Conservation (phyloP, 495 filamentous ascomycete genomes). For the Aspergillus bridgeri region DNA sequence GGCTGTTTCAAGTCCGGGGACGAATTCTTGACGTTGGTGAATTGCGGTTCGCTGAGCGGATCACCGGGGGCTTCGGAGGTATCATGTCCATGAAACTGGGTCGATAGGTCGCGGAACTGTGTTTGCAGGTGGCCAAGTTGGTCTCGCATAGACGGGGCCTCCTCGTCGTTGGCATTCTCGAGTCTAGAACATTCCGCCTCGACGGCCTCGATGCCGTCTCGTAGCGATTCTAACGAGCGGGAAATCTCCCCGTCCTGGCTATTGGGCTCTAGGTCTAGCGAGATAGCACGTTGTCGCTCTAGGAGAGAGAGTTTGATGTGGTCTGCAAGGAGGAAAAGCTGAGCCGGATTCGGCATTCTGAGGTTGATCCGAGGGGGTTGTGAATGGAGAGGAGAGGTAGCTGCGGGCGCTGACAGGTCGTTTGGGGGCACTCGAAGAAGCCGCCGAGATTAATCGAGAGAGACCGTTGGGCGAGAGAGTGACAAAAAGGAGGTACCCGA, state of each 20-base stretch:
- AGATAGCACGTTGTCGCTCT: constrained; percentile 86
- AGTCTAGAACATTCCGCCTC: constrained; percentile 63
- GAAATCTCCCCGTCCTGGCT: constrained; percentile 88
- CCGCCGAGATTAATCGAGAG: neutral
- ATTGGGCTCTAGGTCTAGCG: constrained; percentile 78
- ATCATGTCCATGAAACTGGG: constrained; percentile 60
- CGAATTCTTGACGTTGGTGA: constrained; percentile 55
- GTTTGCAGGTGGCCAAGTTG: constrained; percentile 56
- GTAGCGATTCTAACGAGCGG: constrained; percentile 78
- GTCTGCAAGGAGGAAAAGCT: constrained; percentile 54
- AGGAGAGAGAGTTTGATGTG: constrained; percentile 58
- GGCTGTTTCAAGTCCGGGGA: constrained; percentile 45
- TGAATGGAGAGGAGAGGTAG: constrained; percentile 5
- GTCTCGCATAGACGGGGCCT: constrained; percentile 63
- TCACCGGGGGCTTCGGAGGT: constrained; percentile 48
- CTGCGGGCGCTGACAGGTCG: constrained; percentile 3
- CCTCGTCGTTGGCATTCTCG: constrained; percentile 56
- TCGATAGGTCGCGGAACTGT: constrained; percentile 56
- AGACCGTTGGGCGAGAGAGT: neutral
- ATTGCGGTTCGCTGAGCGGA: constrained; percentile 67
- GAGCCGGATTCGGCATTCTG: constrained; percentile 56
- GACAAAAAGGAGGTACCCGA: neutral
- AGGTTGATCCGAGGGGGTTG: constrained; percentile 9
- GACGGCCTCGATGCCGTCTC: constrained; percentile 74
- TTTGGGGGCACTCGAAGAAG: neutral